Base-by-base conservation (phyloP, 2,329 filamentous ascomycete genomes). In the Neopestalotiopsis sp. region DNA sequence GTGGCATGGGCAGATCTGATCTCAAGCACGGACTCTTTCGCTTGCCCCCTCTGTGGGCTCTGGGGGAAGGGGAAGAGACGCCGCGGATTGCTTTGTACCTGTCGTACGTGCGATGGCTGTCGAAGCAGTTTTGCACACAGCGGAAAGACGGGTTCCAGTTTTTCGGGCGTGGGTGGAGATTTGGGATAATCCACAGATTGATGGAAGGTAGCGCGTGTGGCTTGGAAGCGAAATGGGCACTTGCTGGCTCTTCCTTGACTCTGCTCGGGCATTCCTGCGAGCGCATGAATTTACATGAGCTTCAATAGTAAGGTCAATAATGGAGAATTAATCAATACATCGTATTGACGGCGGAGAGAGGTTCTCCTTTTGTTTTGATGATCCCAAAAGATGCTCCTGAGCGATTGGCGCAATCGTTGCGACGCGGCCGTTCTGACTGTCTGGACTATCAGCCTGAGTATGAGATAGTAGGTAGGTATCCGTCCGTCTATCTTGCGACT, bases 251-350 rank as follows among this genome's bases (percentile, higher is more conserved):
- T 24, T 40, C 61, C 61, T 64, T 64, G 32, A 53, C 34, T 49
- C 24, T 24, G 30, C 24, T 59, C 57, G 45, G 45, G 45, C 45
- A 53, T 53, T 53, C 45, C 45, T 53, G 45, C 45, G 45, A 53
- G 61, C 65, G 65, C 65, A 67, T 67, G 65, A 67, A 67, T 30
- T 28, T 59, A n/a, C 53, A 67, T 67, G 59, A 67, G 53, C 58
- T 67, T 32, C 65, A 24, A 67, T 59, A 59, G 24, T 67, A 56
- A 49, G 45, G 58, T 40, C 32, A 45, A 49, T 61, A 67, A 40
- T 67, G 34, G 24, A 14, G 65, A 67, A n/a, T 61, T 61, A 61
- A 67, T 59, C 58, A 59, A 58, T 30, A 42, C 38, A 49, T 67
- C 65, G 56, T 67, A 67, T 67, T 32, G 38, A 24, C 56, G 65